A percentile compares a stretch with the other conserved stretches of the same genome.
phyloP scores from a whole-genome alignment of 192 early-diverging fungal genomes.

The Backusella liffmaniae region DNA sequence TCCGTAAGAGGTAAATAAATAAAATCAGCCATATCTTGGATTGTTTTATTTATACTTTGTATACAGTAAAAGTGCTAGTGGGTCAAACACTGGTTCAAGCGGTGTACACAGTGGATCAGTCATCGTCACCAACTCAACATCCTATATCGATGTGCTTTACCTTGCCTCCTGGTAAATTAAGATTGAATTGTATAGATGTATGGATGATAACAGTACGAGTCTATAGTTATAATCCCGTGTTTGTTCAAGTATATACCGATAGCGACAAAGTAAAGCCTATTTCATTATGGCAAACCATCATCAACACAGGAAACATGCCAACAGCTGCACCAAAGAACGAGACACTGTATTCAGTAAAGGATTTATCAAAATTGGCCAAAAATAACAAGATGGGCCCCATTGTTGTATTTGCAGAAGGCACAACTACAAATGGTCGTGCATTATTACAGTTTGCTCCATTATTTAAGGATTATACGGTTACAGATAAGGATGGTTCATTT shows the following conservation, averaged over 20 bases:
- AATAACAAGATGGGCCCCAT: conserved; percentile 51
- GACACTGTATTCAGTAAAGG: conserved; percentile 40
- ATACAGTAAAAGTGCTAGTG: conserved; percentile 11
- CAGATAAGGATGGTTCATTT: conserved; percentile 57
- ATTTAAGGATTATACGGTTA: conserved; percentile 58
- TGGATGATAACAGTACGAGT: not conserved
- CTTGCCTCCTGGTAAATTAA: conserved; percentile 60
- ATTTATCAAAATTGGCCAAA: conserved; percentile 40
- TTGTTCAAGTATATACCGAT: conserved; percentile 50
- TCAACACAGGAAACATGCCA: conserved; percentile 44
- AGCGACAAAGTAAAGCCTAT: conserved; percentile 52
- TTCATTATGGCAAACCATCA: conserved; percentile 57
- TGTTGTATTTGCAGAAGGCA: conserved; percentile 74
- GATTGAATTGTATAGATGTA: not conserved
- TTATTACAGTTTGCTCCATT: conserved; percentile 74
- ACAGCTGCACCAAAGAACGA: not conserved
- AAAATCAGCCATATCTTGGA: not conserved
- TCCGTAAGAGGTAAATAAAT: conserved; percentile 63
- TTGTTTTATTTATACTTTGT: not conserved
- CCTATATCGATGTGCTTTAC: conserved; percentile 83
- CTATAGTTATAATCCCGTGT: conserved; percentile 61
- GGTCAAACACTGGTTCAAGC: conserved; percentile 29
- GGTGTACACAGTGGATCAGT: conserved; percentile 62
- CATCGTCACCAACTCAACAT: conserved; percentile 78
- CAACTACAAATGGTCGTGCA: conserved; percentile 86